phyloP scores from a whole-genome alignment of 306 rosid species.

The Glycine tomentella region DNA sequence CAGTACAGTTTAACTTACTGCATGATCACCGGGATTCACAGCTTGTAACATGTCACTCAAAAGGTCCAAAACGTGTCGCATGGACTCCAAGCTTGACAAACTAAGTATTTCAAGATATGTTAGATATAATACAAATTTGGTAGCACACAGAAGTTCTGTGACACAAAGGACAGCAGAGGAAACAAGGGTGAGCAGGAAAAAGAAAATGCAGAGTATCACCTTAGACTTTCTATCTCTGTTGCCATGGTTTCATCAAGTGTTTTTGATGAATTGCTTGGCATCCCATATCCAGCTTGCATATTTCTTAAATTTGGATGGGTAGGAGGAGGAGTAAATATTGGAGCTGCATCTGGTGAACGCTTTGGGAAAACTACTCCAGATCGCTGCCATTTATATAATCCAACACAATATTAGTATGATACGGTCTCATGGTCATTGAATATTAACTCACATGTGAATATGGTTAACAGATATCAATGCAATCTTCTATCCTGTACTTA shows the following conservation, averaged over 20 bases:
- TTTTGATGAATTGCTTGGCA: constrained; percentile 87
- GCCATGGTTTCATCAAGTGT: constrained; percentile 99
- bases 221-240: constrained; percentile 81
- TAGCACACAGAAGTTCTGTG: not conserved
- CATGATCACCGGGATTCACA: constrained; percentile 74
- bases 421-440: constrained; percentile 15
- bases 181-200: constrained; percentile 27
- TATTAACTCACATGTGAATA: constrained; percentile 27
- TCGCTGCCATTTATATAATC: constrained; percentile 68
- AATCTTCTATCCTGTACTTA: not conserved
- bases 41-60: constrained; percentile 95
- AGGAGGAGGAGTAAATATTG: constrained; percentile 87
- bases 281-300: constrained; percentile 81
- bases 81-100: constrained; percentile 86
- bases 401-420: constrained; percentile 35
- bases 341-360: constrained; percentile 77
- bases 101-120: constrained; percentile 48
- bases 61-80: constrained; percentile 86
- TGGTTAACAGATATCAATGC: constrained; percentile 21
- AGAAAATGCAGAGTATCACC: constrained; percentile 53
- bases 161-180: constrained; percentile 29
- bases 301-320: constrained; percentile 56
- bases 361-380: constrained; percentile 87
- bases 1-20: constrained; percentile 56
- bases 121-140: constrained; percentile 23